Evolutionary conservation across 805 yeast genomes (phyloP).

Genomic region (Danielia reshetovae): DNA sequence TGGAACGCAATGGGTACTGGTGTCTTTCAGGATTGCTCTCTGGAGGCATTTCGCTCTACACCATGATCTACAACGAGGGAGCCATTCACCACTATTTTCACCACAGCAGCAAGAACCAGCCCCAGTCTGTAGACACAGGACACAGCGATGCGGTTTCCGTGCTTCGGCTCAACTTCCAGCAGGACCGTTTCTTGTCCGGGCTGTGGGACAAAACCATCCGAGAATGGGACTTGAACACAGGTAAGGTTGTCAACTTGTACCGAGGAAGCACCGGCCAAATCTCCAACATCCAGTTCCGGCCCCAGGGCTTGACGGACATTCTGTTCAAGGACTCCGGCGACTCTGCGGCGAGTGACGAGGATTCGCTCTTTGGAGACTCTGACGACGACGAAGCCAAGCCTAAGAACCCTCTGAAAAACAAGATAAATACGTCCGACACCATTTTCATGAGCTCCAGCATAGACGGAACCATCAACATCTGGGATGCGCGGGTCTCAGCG

Average conservation of each 20-base stretch:
- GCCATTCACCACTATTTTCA: constrained; percentile 67
- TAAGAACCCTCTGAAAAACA: constrained; percentile 15
- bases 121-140: constrained; percentile 19
- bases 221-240: constrained; percentile 85
- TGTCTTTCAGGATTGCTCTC: constrained; percentile 72
- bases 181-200: constrained; percentile 70
- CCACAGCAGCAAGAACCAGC: constrained; percentile 29
- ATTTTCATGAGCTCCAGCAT: constrained; percentile 76
- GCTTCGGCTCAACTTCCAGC: constrained; percentile 56
- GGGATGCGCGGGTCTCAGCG: constrained; percentile 63
- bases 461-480: constrained; percentile 75
- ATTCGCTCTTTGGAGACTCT: constrained; percentile 46
- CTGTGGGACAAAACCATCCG: constrained; percentile 83
- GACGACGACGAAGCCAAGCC: constrained; percentile 27
- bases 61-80: constrained; percentile 82
- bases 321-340: constrained; percentile 20
- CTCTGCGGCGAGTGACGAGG: constrained; percentile 33
- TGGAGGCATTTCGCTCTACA: constrained; percentile 86
- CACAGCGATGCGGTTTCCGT: constrained; percentile 78
- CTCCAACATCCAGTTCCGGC: constrained; percentile 70
- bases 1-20: constrained; percentile 80
- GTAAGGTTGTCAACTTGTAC: constrained; percentile 48
- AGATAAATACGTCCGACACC: constrained; percentile 33
- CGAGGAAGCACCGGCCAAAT: constrained; percentile 71
- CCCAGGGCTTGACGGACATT: constrained; percentile 48